Base-by-base conservation (phyloP, 2,329 filamentous ascomycete species). In the Epichloe amarillans region DNA sequence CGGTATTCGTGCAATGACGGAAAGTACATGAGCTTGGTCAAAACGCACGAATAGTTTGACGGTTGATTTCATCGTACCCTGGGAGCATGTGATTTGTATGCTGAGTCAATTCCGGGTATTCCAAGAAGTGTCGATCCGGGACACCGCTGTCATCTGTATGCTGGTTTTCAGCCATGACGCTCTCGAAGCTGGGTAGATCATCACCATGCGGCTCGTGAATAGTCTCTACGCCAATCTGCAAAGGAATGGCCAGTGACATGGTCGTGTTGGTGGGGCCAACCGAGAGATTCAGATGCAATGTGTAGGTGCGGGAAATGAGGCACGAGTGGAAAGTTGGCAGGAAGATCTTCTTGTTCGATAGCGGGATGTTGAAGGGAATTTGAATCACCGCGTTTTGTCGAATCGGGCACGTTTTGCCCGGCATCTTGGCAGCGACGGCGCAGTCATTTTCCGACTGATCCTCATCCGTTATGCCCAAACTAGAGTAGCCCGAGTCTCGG, bases 271-370 rank as follows among this genome's bases (percentile, higher is more conserved):
- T 63, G 7, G 71, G 64, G 15, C 68, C 71, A 3, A 68, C 65
- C 1, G 67, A 67, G 5, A 80, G 53, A 6, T 64, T 67, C 5
- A 80, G 58, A 55, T 72, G 70, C 33, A 80, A 59, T 4, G 72
- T 69, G 61, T 81, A 81, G n/a, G 72, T 70, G 26, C 77, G 72
- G 7, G 74, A 75, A 38, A 70, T 66, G 60, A 80, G 72, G 65
- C 77, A 81, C 8, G 73, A 75, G 64, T 80, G 75, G 59, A 80
- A 81, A 5, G 74, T 75, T 0, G 77, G 77, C 21, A 80, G 54
- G 56, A 79, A 76, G 8, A 71, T 66, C 60, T 72, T 76, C 58
- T 69, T 72, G 62, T 70, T 72, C 30, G 63, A 60, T 8, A 65
- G 61, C 4, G 76, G 74, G 35, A 80, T 60, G 15, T 63, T 60